These are phyloP conservation scores for Penicillium desertorum DNA, from an alignment of 495 filamentous ascomycete genomes.

Conservation along the genomic window DNA sequence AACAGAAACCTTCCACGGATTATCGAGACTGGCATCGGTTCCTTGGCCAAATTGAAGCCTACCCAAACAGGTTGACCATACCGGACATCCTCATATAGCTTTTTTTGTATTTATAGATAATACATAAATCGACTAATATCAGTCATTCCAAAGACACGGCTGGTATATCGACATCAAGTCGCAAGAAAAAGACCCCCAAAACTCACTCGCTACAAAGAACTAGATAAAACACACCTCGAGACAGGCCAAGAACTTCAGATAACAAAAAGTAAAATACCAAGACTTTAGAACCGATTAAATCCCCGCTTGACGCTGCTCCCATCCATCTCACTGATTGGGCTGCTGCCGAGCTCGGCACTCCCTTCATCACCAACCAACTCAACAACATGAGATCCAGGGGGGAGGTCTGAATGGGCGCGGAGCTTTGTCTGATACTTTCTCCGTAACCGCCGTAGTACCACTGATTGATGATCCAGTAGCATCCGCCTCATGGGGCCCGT, in stretches of 20 bases:
- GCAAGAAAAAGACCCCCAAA: not conserved
- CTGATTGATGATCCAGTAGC: slow-evolving; percentile 1
- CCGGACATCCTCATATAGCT: no score
- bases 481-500: slow-evolving; percentile 10
- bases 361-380: slow-evolving; percentile 12
- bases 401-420: slow-evolving; percentile 8
- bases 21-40: no score
- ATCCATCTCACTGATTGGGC: slow-evolving; percentile 17
- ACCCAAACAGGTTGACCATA: no score
- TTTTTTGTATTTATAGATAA: not conserved
- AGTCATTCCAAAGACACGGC: not conserved
- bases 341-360: slow-evolving; percentile 14
- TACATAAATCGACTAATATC: not conserved
- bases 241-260: not conserved
- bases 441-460: slow-evolving; percentile 1
- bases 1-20: no score
- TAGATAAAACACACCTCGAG: not conserved
- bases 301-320: not conserved
- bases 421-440: not conserved
- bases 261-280: no score
- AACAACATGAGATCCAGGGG: slow-evolving; percentile 16
- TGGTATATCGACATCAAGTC: not conserved
- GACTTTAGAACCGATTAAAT: not conserved
- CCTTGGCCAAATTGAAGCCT: no score
- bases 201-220: not conserved